Evolutionary conservation across 441 rosid species (phyloP).

Genomic region (Breynia disticha): DNA sequence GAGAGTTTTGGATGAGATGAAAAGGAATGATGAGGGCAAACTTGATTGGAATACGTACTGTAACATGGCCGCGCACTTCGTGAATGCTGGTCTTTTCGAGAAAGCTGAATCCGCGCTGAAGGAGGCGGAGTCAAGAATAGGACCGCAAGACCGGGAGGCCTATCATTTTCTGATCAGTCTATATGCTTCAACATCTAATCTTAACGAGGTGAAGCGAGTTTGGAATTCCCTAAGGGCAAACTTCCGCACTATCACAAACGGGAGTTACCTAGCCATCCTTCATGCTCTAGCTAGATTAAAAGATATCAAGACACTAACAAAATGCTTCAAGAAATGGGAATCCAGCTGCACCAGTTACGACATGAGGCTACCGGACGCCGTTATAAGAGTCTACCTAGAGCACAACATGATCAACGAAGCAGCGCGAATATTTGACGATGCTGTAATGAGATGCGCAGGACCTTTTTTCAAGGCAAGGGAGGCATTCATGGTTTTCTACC

Average conservation of each 20-base stretch:
- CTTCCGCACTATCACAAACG: conserved; percentile 30
- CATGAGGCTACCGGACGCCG: conserved; percentile 40
- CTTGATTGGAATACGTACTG: conserved; percentile 42
- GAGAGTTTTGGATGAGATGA: conserved; percentile 40
- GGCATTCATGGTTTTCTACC: conserved; percentile 44
- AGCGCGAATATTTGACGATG: conserved; percentile 26
- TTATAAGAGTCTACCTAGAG: conserved; percentile 36
- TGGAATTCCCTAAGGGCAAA: conserved; percentile 47
- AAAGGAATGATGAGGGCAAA: conserved; percentile 17
- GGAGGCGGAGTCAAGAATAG: conserved; percentile 42
- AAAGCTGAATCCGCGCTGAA: conserved; percentile 58
- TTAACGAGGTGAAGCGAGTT: conserved; percentile 42
- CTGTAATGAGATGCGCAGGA: conserved; percentile 25
- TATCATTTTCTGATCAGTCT: conserved; percentile 64
- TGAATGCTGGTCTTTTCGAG: conserved; percentile 48
- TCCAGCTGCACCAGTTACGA: conserved; percentile 43
- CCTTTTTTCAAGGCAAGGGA: conserved; percentile 35
- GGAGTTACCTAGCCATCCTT: conserved; percentile 46
- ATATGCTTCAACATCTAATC: conserved; percentile 45
- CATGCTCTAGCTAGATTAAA: conserved; percentile 49
- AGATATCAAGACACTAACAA: conserved; percentile 39
- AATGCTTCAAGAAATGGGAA: conserved; percentile 60
- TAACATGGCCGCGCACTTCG: conserved; percentile 49
- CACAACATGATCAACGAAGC: conserved; percentile 52
- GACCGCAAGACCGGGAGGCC: conserved; percentile 36